phyloP scores from a whole-genome alignment of 768 basidiomycete genomes.

The Cystobasidiopsis lactophilus region DNA sequence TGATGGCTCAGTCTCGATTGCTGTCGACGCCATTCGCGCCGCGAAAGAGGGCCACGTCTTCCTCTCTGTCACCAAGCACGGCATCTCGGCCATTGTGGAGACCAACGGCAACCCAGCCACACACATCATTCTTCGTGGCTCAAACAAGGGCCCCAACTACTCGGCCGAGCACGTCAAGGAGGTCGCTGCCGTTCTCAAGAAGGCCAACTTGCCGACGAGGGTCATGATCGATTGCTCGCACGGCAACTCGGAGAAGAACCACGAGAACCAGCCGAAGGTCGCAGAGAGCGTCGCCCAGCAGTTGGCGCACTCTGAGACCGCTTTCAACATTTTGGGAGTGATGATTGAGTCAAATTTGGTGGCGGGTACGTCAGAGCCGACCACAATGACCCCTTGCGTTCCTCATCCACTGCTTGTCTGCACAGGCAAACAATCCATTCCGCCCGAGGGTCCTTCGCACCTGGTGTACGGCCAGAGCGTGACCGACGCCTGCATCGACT shows the following conservation, averaged over 20 bases:
- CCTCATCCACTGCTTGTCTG: slow-evolving; percentile 2
- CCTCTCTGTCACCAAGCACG: slow-evolving; percentile 91
- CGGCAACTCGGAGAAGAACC: slow-evolving; percentile 83
- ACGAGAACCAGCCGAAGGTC: slow-evolving; percentile 66
- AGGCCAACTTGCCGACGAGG: slow-evolving; percentile 53
- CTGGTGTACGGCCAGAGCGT: slow-evolving; percentile 68
- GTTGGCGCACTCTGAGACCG: slow-evolving; percentile 30
- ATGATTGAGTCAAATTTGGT: slow-evolving; percentile 88
- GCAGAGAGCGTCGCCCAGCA: slow-evolving; percentile 57
- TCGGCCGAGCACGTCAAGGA: slow-evolving; percentile 53
- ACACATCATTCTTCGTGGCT: slow-evolving; percentile 85
- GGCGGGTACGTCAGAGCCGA: slow-evolving; percentile 26
- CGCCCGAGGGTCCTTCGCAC: slow-evolving; percentile 43
- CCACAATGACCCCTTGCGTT: neutral
- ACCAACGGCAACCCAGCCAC: slow-evolving; percentile 80
- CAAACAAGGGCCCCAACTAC: slow-evolving; percentile 74
- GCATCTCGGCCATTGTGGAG: slow-evolving; percentile 80
- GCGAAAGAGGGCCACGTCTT: slow-evolving; percentile 82
- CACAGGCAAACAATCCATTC: slow-evolving; percentile 57
- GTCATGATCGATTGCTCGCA: slow-evolving; percentile 74
- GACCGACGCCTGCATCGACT: slow-evolving; percentile 73
- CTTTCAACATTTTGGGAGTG: slow-evolving; percentile 54
- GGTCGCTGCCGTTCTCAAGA: slow-evolving; percentile 47
- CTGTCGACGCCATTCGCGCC: slow-evolving; percentile 84
- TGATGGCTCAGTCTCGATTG: slow-evolving; percentile 56